Evolutionary conservation across 345 rosid species (phyloP), one percentile per base, ranked within the genome.

Genomic region (Boechera divaricarpa): DNA sequence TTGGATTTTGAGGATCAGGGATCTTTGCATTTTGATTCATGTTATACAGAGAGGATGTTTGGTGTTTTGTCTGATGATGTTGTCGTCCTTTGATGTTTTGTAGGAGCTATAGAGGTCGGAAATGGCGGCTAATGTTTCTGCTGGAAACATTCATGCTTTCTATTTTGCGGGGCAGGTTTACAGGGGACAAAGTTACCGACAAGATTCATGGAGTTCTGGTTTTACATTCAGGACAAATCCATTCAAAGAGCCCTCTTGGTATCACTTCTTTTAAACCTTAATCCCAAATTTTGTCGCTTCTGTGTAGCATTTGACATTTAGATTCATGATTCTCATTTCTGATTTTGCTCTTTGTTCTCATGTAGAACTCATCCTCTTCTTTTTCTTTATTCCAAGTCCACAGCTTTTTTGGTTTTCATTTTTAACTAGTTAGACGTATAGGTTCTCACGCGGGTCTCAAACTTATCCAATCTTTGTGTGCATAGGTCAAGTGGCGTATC

Each of bases 181-280:
- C 81, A 63, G 26, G 64, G 84, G 77, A 57, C 83, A 79, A 69
- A 68, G 81, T 73, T 83, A 74, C 52, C 56, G 61, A 48, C 85
- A 70, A 73, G 45, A 76, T 76, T 80, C 89, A 47, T 65, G 79
- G 87, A 69, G 74, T 73, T 76, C 88, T 44, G 69, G 69, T 61
- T 61, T 76, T 66, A 69, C 79, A 24, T 71, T 86, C 80, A 81
- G 31, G 60, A 82, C 88, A 64, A 81, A 85, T 77, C 63, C 81
- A 6, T 86, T 82, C 73, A 86, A 80, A 76, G 86, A 87, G 4
- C 77, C 81, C 29, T 85, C 92, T 66, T 86, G 97, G 98, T 93
- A 85, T 69, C 73, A 65, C 26, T 59, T 70, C 38, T 63, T 35
- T 42, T 4, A 0, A 10, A 55, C 13, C 11, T 16, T 26, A 15